These are phyloP conservation scores for Aspergillus nanangensis DNA, from an alignment of 495 filamentous ascomycete genomes.

Conservation along the genomic window DNA sequence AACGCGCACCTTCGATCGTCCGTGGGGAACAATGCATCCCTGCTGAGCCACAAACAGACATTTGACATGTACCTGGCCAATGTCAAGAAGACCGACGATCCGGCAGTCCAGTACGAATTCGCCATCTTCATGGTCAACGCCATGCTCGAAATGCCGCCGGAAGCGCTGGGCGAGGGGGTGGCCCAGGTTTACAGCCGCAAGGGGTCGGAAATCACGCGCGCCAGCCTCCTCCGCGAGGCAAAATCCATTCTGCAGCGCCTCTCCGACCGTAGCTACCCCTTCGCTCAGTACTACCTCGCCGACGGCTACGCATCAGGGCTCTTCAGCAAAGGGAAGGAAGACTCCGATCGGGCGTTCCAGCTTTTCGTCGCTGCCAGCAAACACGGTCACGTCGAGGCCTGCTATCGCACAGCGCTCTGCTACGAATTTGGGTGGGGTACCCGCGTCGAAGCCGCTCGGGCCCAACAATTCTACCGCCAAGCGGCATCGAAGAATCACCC, in stretches of 20 bases:
- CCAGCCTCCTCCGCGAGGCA: conserved; percentile 79
- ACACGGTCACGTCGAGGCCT: conserved; percentile 95
- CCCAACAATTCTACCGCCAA: conserved; percentile 86
- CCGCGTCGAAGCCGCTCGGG: conserved; percentile 80
- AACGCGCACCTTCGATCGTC: conserved; percentile 67
- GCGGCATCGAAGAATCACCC: conserved; percentile 92
- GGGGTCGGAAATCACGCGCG: conserved; percentile 43
- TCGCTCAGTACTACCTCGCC: conserved; percentile 95
- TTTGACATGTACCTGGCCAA: conserved; percentile 96
- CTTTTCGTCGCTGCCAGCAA: conserved; percentile 93
- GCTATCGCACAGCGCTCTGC: conserved; percentile 87
- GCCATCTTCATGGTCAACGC: conserved; percentile 88
- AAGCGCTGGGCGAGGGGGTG: conserved; percentile 39
- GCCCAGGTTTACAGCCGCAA: conserved; percentile 23
- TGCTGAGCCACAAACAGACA: conserved; percentile 85
- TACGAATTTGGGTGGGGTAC: conserved; percentile 99
- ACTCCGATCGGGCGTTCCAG: conserved; percentile 84
- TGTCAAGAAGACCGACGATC: conserved; percentile 92
- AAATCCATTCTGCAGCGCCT: conserved; percentile 82
- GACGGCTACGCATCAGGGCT: conserved; percentile 93
- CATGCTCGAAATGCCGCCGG: conserved; percentile 58
- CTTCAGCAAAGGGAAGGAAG: conserved; percentile 87
- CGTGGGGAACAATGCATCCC: conserved; percentile 84
- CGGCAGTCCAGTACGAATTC: conserved; percentile 86
- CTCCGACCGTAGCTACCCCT: conserved; percentile 82